These are phyloP conservation scores for Pichia sp. DNA, from an alignment of 1,139 yeast genomes.

Conservation along the genomic window DNA sequence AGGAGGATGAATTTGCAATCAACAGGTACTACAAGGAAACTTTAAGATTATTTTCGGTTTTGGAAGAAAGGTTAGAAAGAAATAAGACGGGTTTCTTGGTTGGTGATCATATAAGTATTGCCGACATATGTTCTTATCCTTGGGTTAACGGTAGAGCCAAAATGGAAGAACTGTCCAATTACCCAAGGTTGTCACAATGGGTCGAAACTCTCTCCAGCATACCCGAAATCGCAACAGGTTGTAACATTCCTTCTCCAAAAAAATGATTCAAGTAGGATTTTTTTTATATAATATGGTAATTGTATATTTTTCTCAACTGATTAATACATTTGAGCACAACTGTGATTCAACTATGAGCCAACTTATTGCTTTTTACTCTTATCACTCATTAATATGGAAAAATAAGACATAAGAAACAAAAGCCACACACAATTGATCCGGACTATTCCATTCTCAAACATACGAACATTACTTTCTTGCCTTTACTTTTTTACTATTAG, in stretches of 20 bases:
- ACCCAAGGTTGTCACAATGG: conserved; percentile 32
- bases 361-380: too few species aligned
- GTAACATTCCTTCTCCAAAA: conserved; percentile 19
- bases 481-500: too few species aligned
- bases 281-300: too few species aligned
- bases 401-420: too few species aligned
- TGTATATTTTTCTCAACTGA: too few species aligned
- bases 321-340: too few species aligned
- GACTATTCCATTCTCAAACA: too few species aligned
- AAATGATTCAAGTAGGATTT: too few species aligned
- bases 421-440: too few species aligned
- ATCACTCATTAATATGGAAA: too few species aligned
- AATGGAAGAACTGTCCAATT: conserved; percentile 25
- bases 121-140: conserved; percentile 41
- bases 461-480: too few species aligned
- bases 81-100: conserved; percentile 45
- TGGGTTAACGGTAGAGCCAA: conserved; percentile 25
- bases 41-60: conserved; percentile 43
- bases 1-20: conserved; percentile 43
- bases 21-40: conserved; percentile 44
- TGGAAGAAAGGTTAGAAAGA: conserved; percentile 37
- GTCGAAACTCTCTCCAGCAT: conserved; percentile 29
- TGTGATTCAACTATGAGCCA: too few species aligned
- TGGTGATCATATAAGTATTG: conserved; percentile 46
- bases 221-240: conserved; percentile 34